Conservation (phyloP, 2,329 filamentous ascomycete species). For the Ophiostoma sp. region DNA sequence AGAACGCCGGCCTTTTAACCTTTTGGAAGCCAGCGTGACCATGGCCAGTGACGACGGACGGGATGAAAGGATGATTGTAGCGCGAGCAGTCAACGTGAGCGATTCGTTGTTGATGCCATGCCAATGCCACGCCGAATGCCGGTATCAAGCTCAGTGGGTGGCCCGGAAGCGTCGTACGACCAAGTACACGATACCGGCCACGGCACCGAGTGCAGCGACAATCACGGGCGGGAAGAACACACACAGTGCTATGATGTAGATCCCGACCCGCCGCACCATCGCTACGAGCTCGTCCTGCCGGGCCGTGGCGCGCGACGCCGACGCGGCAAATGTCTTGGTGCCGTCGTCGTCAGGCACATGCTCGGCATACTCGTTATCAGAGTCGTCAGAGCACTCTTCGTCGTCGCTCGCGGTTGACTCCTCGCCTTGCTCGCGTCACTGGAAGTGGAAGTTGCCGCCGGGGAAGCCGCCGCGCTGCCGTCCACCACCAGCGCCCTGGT, state of each 20-base stretch:
- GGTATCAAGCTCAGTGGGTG: no score
- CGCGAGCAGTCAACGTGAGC: no score
- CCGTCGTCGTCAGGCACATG: not conserved
- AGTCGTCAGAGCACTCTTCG: conserved; percentile 27
- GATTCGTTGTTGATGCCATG: no score
- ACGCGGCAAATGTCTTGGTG: not conserved
- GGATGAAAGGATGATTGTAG: not conserved
- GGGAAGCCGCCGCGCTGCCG: conserved; percentile 35
- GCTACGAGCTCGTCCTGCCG: conserved; percentile 39
- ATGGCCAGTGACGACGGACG: not conserved
- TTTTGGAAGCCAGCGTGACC: not conserved
- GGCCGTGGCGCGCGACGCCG: conserved; percentile 25
- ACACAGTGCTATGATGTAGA: conserved; percentile 39
- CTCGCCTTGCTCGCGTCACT: conserved; percentile 41
- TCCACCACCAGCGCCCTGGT: not conserved
- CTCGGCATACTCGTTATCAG: not conserved
- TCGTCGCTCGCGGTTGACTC: conserved; percentile 30
- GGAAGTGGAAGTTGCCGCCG: conserved; percentile 40
- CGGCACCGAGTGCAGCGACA: conserved; percentile 35
- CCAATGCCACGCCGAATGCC: no score
- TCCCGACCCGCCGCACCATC: conserved; percentile 40
- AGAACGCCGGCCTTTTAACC: no score
- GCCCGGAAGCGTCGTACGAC: conserved; percentile 30
- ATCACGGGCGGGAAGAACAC: conserved; percentile 45
- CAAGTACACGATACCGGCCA: conserved; percentile 38